Base-by-base conservation (phyloP, 2,329 filamentous ascomycete species). In the Hirsutella minnesotensis region DNA sequence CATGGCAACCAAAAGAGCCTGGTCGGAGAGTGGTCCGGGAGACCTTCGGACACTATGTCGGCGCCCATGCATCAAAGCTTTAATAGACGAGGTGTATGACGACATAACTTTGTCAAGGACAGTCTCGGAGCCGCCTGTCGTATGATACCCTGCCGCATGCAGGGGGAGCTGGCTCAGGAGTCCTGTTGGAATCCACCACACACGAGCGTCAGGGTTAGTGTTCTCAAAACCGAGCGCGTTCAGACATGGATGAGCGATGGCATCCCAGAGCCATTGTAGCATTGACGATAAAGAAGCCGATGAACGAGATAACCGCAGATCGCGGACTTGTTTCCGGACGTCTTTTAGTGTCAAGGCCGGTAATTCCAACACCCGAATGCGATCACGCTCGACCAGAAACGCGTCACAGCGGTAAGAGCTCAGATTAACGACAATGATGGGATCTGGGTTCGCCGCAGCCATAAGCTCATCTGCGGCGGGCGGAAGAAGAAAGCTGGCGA, bases 21-120 rank as follows among this genome's bases (percentile, higher is more conserved):
- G n/a, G 34, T n/a, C 19, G 9, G 9, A 10, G 8, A 36, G 9
- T 8, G 9, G 9, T 3, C 9, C 34, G 19, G 34, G 10, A n/a
- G 34, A n/a, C 4, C 10, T 3, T n/a, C 19, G n/a, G 34, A 10
- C 19, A 9, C 19, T 15, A 8, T 18, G 34, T 10, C 34, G 34
- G 19, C 13, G 13, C 34, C 9, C 3, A 19, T 30, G 10, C 9
- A 42, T 3, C 5, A 42, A 5, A 1, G 58, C 46, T 45, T 56
- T 60, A 20, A 66, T 40, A 2, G 63, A 63, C 1, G 55, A 50
- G n/a, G 44, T 53, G 41, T 66, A 68, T 0, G 63, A 66, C 4
- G 63, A 68, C 3, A 66, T 52, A 4, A 59, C 61, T 35, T 57
- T 48, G 37, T 64, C 58, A 1, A 66, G 34, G 0, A 57, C 57